Conservation (phyloP, 2,329 filamentous ascomycete genomes). For the Ceratocystiopsis sp. region DNA sequence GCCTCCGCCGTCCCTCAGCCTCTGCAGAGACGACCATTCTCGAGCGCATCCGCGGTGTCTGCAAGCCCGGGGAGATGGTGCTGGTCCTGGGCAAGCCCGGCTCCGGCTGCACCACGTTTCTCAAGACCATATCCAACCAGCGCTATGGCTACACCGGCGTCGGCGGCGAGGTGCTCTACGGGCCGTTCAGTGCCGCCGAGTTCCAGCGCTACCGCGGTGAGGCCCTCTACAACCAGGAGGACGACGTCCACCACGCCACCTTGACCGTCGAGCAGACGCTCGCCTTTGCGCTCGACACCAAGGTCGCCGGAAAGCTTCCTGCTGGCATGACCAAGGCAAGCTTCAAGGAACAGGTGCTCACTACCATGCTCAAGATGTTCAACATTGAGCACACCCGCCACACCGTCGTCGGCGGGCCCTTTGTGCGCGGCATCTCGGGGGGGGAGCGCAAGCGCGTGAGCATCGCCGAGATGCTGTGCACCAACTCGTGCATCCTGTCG, state of each 20-base stretch:
- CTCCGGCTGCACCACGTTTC: conserved; percentile 52
- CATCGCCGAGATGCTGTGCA: conserved; percentile 71
- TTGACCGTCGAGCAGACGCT: conserved; percentile 79
- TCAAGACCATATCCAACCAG: conserved; percentile 52
- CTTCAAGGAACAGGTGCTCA: conserved; percentile 62
- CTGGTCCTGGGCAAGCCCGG: conserved; percentile 66
- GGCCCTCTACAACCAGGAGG: conserved; percentile 72
- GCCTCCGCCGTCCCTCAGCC: conserved; percentile 50
- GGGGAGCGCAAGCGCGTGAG: conserved; percentile 67
- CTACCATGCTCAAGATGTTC: conserved; percentile 73
- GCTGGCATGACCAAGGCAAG: conserved; percentile 47
- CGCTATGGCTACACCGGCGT: conserved; percentile 37
- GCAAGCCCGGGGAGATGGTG: conserved; percentile 75
- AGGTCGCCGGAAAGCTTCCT: conserved; percentile 66
- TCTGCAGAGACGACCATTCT: conserved; percentile 58
- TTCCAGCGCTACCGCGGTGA: conserved; percentile 67
- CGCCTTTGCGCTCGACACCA: conserved; percentile 68
- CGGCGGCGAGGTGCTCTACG: conserved; percentile 58
- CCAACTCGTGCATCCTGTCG: conserved; percentile 49
- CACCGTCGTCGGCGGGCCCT: conserved; percentile 70
- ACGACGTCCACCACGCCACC: conserved; percentile 72
- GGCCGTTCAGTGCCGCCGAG: conserved; percentile 51
- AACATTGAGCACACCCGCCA: conserved; percentile 79
- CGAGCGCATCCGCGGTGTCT: conserved; percentile 51
- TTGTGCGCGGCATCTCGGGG: conserved; percentile 64